phyloP scores from a whole-genome alignment of 139 green algal species.

The Zygnema cylindricum region DNA sequence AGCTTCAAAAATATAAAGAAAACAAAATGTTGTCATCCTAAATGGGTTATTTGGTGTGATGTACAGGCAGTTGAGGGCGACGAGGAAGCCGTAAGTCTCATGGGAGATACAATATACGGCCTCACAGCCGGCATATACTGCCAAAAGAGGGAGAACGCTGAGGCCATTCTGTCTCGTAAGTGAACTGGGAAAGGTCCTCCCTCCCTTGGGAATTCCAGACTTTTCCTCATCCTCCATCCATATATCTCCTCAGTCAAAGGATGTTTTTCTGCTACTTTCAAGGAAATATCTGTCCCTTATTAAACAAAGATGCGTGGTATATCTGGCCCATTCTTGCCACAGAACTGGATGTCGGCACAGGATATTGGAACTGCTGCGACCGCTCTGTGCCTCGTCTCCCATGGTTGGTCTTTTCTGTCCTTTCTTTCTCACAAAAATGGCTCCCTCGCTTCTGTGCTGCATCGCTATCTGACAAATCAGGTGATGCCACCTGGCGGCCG shows the following conservation, averaged over 20 bases:
- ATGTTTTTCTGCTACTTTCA: background rate
- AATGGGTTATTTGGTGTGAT: background rate
- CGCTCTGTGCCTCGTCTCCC: slow-evolving; percentile 33
- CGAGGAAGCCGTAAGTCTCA: slow-evolving; percentile 49
- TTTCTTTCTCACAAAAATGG: slow-evolving; percentile 9
- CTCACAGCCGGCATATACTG: slow-evolving; percentile 54
- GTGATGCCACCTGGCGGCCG: background rate
- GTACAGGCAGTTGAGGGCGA: slow-evolving; percentile 31
- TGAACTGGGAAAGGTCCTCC: background rate
- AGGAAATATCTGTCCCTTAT: too few species aligned
- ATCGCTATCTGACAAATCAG: slow-evolving; percentile 15
- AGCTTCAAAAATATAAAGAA: too few species aligned
- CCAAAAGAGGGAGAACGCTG: slow-evolving; percentile 12
- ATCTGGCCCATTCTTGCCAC: background rate
- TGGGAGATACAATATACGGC: slow-evolving; percentile 58
- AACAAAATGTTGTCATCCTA: too few species aligned
- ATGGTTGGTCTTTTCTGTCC: slow-evolving; percentile 24
- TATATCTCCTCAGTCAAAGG: background rate
- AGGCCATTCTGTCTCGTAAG: slow-evolving; percentile 39
- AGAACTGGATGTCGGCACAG: slow-evolving; percentile 55
- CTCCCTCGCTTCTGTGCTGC: background rate
- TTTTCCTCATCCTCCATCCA: background rate
- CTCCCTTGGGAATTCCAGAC: too few species aligned
- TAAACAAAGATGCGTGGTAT: background rate
- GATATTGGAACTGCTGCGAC: slow-evolving; percentile 63